Conservation (phyloP, 306 rosid genomes). For the Betula pendula region DNA sequence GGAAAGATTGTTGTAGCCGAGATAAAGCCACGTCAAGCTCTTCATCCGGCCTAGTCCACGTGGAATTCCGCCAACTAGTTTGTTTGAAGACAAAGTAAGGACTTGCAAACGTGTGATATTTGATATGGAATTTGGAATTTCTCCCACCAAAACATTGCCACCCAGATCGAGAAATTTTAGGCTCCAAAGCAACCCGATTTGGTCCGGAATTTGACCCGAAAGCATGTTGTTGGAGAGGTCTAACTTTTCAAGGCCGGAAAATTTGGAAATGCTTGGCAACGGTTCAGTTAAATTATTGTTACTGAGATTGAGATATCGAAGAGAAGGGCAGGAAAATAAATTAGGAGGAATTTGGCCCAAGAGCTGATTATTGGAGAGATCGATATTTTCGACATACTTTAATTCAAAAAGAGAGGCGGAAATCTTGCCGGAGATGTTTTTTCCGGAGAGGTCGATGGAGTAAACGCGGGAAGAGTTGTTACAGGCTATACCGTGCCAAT, state of each 20-base stretch:
- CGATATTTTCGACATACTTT: slow-evolving; percentile 42
- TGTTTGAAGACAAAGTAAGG: slow-evolving; percentile 84
- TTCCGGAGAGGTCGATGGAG: slow-evolving; percentile 49
- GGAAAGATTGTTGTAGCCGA: slow-evolving; percentile 86
- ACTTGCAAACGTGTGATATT: slow-evolving; percentile 54
- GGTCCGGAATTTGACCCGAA: slow-evolving; percentile 59
- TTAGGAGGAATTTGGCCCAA: slow-evolving; percentile 39
- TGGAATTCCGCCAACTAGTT: slow-evolving; percentile 65
- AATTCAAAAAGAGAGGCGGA: slow-evolving; percentile 54
- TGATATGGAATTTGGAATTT: slow-evolving; percentile 63
- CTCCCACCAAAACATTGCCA: slow-evolving; percentile 67
- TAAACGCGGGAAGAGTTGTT: slow-evolving; percentile 41
- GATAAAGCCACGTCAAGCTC: slow-evolving; percentile 70
- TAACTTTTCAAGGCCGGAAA: slow-evolving; percentile 43
- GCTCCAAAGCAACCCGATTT: slow-evolving; percentile 51
- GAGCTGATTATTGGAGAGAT: slow-evolving; percentile 78
- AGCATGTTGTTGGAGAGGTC: slow-evolving; percentile 94
- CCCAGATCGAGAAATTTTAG: slow-evolving; percentile 77
- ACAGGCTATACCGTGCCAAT: slow-evolving; percentile 74
- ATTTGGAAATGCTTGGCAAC: slow-evolving; percentile 46
- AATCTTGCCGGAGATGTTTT: slow-evolving; percentile 63
- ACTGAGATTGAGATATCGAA: slow-evolving; percentile 74
- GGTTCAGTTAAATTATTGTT: slow-evolving; percentile 80
- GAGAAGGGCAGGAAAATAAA: slow-evolving; percentile 28
- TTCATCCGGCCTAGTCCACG: slow-evolving; percentile 47